Base-by-base conservation (phyloP, 2,329 filamentous ascomycete genomes). In the Botrytis medusae region DNA sequence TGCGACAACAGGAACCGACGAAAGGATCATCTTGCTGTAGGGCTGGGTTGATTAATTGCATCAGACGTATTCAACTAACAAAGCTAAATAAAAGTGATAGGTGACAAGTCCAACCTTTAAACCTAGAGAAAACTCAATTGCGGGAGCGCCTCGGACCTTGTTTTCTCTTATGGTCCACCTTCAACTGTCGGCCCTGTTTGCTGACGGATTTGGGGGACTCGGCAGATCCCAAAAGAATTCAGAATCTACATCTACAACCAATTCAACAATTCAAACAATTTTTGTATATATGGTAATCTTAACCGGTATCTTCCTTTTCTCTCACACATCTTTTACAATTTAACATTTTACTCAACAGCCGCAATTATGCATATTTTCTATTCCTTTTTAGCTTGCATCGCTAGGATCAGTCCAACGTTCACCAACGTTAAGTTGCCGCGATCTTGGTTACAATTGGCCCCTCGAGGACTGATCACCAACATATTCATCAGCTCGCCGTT, bases 341-440 rank as follows among this genome's bases (percentile, higher is more conserved):
- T 48, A 59, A 40, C 5, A 32, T 59, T 34, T 40, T 64, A 54
- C 37, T 29, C 48, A 67, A 59, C 46, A 67, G 70, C 70, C 46
- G 61, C 70, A 72, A 72, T 42, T 22, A 42, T 67, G 25, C 60
- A 67, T 67, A 59, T 29, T 44, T 72, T 71, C 44, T n/a, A 54
- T 54, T 67, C 48, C 70, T 59, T 22, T 32, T 67, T 46, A 18
- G 46, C 62, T 16, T 68, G 70, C 70, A 14, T 57, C 61, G 40
- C 34, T 72, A 59, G 70, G 70, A 61, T 68, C 48, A 42, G 70
- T 72, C 71, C 61, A 72, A 73, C 71, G 37, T 61, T 74, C 63
- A 69, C 69, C 71, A 76, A 76, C 62, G 67, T 74, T 73, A 65
- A 76, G 64, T 69, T 77, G 76, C 75, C 75, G 74, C 72, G 57